Conservation (phyloP, 2,329 filamentous ascomycete species). For the Fonsecaea erecta region DNA sequence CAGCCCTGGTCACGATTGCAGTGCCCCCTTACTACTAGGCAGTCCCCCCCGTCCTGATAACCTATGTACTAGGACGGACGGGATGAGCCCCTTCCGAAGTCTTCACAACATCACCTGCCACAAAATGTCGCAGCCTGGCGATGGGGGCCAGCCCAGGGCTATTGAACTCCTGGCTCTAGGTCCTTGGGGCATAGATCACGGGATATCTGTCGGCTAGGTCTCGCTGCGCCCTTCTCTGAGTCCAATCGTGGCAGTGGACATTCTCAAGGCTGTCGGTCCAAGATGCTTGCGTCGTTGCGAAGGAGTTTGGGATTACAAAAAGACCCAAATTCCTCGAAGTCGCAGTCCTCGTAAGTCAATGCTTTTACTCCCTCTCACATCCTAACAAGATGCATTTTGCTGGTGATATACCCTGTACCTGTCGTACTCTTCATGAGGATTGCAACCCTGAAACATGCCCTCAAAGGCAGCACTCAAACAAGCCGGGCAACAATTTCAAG, state of each 20-base stretch:
- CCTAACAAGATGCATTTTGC: background rate
- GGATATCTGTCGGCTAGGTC: no score
- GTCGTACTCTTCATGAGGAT: constrained; percentile 6
- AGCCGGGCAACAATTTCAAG: background rate
- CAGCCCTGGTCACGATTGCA: background rate
- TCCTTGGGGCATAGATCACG: no score
- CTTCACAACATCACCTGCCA: background rate
- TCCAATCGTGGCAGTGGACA: background rate
- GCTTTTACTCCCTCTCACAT: background rate
- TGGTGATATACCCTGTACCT: background rate
- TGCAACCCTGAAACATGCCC: constrained; percentile 3
- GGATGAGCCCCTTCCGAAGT: background rate
- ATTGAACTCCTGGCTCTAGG: background rate
- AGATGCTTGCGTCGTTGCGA: background rate
- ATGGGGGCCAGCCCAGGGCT: background rate
- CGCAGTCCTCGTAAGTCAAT: background rate
- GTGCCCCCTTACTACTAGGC: no score
- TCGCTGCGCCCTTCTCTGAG: background rate
- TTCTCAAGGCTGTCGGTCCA: background rate
- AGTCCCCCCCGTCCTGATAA: no score
- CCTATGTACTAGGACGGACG: background rate
- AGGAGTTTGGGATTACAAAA: background rate
- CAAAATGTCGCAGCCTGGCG: background rate
- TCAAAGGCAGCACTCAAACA: background rate
- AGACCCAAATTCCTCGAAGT: background rate